phyloP scores from a whole-genome alignment of 225 moss, liverwort and hornwort genomes.

The Physcomitrium patens region DNA sequence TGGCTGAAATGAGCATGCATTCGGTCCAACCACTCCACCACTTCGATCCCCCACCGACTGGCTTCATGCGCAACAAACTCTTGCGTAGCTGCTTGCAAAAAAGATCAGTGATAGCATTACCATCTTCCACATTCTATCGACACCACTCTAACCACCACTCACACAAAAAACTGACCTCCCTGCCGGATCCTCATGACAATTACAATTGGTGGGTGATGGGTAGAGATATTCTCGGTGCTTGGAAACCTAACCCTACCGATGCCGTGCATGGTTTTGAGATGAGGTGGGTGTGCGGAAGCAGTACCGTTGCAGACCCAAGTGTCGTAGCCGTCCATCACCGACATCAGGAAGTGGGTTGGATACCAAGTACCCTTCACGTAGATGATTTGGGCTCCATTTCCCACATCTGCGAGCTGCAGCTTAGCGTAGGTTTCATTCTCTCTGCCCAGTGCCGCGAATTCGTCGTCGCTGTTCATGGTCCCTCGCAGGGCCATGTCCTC shows the following conservation, averaged over 20 bases:
- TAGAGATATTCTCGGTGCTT: too few species aligned
- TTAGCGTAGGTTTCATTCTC: constrained; percentile 42
- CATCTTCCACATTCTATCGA: too few species aligned
- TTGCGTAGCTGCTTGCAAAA: constrained; percentile 25
- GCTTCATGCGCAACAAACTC: constrained; percentile 35
- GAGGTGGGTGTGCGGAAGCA: too few species aligned
- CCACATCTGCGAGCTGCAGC: constrained; percentile 15
- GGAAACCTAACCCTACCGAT: too few species aligned
- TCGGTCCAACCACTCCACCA: constrained; percentile 33
- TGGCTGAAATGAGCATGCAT: constrained; percentile 15
- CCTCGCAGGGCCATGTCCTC: background rate
- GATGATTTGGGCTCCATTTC: background rate
- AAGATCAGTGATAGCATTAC: background rate
- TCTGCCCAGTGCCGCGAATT: background rate
- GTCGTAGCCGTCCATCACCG: constrained; percentile 29
- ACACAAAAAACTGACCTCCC: too few species aligned
- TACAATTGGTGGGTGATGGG: too few species aligned
- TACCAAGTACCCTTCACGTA: constrained; percentile 37
- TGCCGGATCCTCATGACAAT: too few species aligned
- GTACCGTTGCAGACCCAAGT: constrained; percentile 32
- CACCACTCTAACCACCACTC: too few species aligned
- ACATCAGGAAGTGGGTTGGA: constrained; percentile 31
- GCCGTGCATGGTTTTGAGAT: too few species aligned
- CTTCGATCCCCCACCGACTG: constrained; percentile 21
- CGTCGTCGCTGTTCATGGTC: background rate